These are phyloP conservation scores for Teratosphaeria epicoccoides DNA, from an alignment of 2,329 filamentous ascomycete species.

Conservation along the genomic window DNA sequence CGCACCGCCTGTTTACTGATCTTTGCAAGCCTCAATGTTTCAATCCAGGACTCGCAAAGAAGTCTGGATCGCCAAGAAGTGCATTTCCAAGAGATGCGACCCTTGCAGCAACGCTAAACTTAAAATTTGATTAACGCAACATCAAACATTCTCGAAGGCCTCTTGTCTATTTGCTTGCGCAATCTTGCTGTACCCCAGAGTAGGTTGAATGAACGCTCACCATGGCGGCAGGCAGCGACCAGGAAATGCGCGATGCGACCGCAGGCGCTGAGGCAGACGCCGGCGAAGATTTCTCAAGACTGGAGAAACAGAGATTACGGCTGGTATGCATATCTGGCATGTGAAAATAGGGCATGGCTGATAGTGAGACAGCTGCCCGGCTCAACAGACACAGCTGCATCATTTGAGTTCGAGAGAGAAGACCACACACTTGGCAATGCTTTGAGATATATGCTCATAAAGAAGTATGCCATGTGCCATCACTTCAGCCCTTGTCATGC, in stretches of 20 bases:
- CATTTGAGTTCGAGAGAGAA: conserved; percentile 88
- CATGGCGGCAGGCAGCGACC: conserved; percentile 19
- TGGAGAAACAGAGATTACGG: conserved; percentile 35
- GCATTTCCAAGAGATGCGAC: conserved; percentile 3
- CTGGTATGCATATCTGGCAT: conserved; percentile 26
- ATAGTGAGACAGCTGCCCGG: conserved; percentile 57
- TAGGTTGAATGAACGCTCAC: too few species aligned
- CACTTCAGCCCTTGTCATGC: background rate
- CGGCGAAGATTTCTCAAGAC: conserved; percentile 19
- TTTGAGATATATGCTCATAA: conserved; percentile 91
- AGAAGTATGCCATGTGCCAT: conserved; percentile 58
- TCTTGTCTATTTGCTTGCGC: background rate
- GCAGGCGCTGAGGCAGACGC: conserved; percentile 38
- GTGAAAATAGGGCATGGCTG: background rate
- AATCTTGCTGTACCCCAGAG: too few species aligned
- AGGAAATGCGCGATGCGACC: conserved; percentile 28
- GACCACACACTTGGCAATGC: conserved; percentile 94
- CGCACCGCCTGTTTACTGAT: too few species aligned
- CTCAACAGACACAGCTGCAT: conserved; percentile 74
- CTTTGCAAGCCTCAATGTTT: background rate
- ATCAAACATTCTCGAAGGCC: background rate
- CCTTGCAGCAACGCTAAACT: conserved; percentile 9
- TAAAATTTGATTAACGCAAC: conserved; percentile 2
- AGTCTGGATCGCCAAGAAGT: background rate
- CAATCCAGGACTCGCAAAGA: background rate